These are phyloP conservation scores for Paramarasmius palmivorus DNA, from an alignment of 1,284 basidiomycete species.

Conservation along the genomic window DNA sequence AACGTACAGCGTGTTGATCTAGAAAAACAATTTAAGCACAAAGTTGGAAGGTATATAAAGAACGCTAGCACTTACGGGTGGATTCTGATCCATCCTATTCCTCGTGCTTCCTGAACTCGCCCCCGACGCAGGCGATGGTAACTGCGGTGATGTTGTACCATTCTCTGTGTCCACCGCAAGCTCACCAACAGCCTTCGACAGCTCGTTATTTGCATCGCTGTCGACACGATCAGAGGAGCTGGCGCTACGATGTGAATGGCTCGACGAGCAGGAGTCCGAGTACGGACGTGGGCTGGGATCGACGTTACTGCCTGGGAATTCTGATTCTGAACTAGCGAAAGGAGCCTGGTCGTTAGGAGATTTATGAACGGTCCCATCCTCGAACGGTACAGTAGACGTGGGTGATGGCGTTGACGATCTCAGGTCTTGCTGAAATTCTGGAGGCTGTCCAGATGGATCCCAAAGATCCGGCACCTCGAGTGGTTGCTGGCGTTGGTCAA, in stretches of 20 bases:
- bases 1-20: conserved; percentile 94
- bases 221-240: background rate
- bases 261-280: conserved; percentile 34
- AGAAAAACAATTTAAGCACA: conserved; percentile 10
- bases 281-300: conserved; percentile 12
- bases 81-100: conserved; percentile 86
- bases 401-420: conserved; percentile 35
- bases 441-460: conserved; percentile 29
- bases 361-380: conserved; percentile 21
- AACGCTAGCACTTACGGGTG: conserved; percentile 57
- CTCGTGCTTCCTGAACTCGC: conserved; percentile 40
- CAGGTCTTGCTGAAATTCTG: conserved; percentile 3
- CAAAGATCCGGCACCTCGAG: conserved; percentile 28
- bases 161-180: conserved; percentile 55
- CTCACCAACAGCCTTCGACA: conserved; percentile 41
- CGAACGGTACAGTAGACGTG: conserved; percentile 22
- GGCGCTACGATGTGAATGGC: conserved; percentile 12
- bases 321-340: background rate
- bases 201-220: conserved; percentile 28
- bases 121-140: conserved; percentile 58
- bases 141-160: conserved; percentile 45
- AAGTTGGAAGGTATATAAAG: conserved; percentile 6
- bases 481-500: background rate
- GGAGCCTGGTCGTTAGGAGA: conserved; percentile 9
- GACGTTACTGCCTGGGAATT: background rate